A percentile compares a stretch with the other conserved stretches of the same genome.
Evolutionary conservation across 768 basidiomycete genomes (phyloP).

Genomic region (Phanerochaete sordida): DNA sequence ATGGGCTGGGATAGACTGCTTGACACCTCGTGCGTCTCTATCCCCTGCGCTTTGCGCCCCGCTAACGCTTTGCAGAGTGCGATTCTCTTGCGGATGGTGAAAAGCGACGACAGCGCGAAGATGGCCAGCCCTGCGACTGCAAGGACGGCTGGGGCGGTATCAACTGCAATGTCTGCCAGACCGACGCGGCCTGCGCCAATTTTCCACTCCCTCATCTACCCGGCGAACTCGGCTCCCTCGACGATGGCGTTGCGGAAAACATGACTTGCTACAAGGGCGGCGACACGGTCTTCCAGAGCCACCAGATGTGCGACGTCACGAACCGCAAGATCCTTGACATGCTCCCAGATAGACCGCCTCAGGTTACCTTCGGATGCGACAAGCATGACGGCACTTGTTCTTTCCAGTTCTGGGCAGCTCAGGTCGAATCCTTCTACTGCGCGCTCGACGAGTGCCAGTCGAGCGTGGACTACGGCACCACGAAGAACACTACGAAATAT

Average conservation of each 20-base stretch:
- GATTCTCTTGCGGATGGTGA: conserved; percentile 92
- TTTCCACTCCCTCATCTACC: conserved; percentile 47
- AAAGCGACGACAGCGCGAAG: conserved; percentile 75
- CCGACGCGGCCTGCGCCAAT: conserved; percentile 70
- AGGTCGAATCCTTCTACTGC: conserved; percentile 96
- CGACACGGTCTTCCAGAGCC: conserved; percentile 89
- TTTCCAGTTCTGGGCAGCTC: conserved; percentile 98
- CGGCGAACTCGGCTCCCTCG: conserved; percentile 23
- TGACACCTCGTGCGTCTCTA: conserved; percentile 73
- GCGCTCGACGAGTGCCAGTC: conserved; percentile 69
- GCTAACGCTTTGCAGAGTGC: conserved; percentile 57
- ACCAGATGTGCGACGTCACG: conserved; percentile 98
- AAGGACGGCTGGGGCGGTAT: conserved; percentile 95
- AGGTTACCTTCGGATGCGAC: conserved; percentile 95
- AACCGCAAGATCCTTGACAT: conserved; percentile 94
- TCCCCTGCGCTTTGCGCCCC: background rate
- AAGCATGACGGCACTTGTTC: conserved; percentile 59
- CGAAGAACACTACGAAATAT: conserved; percentile 72
- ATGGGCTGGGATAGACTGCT: conserved; percentile 97
- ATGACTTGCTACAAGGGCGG: conserved; percentile 97
- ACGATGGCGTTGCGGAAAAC: conserved; percentile 42
- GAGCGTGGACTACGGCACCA: conserved; percentile 44
- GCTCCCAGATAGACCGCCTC: conserved; percentile 88
- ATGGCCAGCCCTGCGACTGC: conserved; percentile 78
- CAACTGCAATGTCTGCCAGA: conserved; percentile 96